Percentiles rank a stretch among this genome's conserved stretches.
Conservation (phyloP, 495 filamentous ascomycete genomes). For the Penicillium coprophilum region DNA sequence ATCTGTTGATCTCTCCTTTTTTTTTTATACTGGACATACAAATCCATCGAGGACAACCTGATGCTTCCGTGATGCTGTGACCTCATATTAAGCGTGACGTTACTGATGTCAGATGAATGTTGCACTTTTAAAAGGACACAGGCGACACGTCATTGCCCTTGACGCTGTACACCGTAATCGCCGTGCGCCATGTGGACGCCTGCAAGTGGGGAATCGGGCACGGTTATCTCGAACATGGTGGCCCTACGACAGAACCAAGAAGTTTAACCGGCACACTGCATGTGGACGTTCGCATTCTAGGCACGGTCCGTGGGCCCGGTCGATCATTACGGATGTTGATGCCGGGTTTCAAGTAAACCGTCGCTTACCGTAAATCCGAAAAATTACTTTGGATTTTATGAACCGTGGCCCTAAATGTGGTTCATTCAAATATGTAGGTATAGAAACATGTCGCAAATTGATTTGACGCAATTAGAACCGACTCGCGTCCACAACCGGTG, state of each 20-base stretch:
- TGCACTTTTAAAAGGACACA: background rate
- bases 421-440: background rate
- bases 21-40: too few species aligned
- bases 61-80: background rate
- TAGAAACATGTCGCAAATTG: background rate
- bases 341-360: background rate
- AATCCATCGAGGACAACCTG: background rate
- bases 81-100: too few species aligned
- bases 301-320: conserved; percentile 5
- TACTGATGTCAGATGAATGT: background rate
- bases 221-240: background rate
- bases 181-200: background rate
- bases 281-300: conserved; percentile 4
- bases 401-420: background rate
- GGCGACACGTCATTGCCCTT: background rate
- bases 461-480: background rate
- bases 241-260: background rate
- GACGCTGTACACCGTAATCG: too few species aligned
- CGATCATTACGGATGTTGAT: conserved; percentile 11
- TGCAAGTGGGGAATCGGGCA: background rate
- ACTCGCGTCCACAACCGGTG: background rate
- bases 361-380: background rate
- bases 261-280: too few species aligned
- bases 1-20: background rate
- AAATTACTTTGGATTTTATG: background rate